Evolutionary conservation across 2,329 filamentous ascomycete genomes (phyloP), one percentile per base, ranked within the genome.

Genomic region (Fusarium sp.): DNA sequence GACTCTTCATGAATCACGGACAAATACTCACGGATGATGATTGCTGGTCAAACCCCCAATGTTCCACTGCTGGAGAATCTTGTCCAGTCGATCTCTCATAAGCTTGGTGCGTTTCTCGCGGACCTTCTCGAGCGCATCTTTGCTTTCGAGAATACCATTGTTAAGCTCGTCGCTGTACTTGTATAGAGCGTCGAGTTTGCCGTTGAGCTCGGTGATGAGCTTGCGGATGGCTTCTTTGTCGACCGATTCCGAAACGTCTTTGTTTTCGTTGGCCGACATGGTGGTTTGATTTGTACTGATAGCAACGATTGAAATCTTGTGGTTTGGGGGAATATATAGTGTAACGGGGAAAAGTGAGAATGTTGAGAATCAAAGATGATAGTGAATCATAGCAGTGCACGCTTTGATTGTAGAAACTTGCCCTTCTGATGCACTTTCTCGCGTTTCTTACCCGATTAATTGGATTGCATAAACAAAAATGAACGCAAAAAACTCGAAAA

Each of bases 51-150:
- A 21, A 47, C 42, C 9, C 15, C 39, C 41, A 18, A 63, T 24
- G 18, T 63, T 46, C 58, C 48, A 53, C 23, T 63, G 35, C 6
- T 41, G 9, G 18, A 63, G 31, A 18, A 63, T 41, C 26, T 42
- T 24, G 16, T 47, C 37, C 3, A 63, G n/a, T 13, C 31, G 57
- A 9, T 21, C 26, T 20, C 24, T 63, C 24, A 56, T 12, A 4
- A 37, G 16, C 42, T 63, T 63, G 24, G 26, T n/a, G 5, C 56
- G 49, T 13, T 50, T 49, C 16, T 60, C 23, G n/a, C 21, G 38
- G 24, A 60, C 10, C 8, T 20, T 39, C 15, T 59, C 21, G 35
- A 66, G 61, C 20, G 31, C 26, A 38, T 46, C 23, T 39, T 35
- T 21, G 15, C 46, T 46, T 29, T 50, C 48, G 2, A 46, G 24